These are phyloP conservation scores for Fusarium sp. DNA, from an alignment of 2,329 filamentous ascomycete genomes.

Conservation along the genomic window DNA sequence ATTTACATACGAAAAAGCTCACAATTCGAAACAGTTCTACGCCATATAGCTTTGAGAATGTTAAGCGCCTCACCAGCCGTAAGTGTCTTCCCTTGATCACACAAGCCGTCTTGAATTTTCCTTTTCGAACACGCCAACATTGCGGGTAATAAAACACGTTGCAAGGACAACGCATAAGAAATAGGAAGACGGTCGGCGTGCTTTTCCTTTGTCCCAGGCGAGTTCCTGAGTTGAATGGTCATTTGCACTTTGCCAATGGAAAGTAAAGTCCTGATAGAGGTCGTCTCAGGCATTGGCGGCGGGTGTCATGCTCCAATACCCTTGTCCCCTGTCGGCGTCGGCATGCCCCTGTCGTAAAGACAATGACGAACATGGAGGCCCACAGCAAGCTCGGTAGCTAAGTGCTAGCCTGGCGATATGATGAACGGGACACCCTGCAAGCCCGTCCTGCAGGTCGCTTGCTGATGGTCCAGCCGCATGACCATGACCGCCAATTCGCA, in stretches of 20 bases:
- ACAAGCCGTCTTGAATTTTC: background rate
- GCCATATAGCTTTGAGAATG: conserved; percentile 8
- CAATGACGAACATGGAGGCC: conserved; percentile 49
- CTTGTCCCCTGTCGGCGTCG: conserved; percentile 21
- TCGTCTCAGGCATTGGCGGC: conserved; percentile 25
- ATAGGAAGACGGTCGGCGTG: background rate
- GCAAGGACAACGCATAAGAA: background rate
- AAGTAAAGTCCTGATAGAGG: background rate
- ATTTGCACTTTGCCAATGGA: background rate
- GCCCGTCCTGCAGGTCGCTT: conserved; percentile 37
- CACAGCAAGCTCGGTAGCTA: conserved; percentile 49
- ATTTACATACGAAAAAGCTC: conserved; percentile 10
- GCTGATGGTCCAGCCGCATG: conserved; percentile 37
- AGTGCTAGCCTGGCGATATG: conserved; percentile 44
- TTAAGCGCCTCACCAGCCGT: conserved; percentile 8
- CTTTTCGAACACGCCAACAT: background rate
- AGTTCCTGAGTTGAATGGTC: too few species aligned
- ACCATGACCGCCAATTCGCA: conserved; percentile 41
- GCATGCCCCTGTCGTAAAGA: conserved; percentile 36
- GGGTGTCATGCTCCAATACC: conserved; percentile 27
- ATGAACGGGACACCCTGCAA: conserved; percentile 43
- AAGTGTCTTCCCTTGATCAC: background rate
- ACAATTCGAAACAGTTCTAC: conserved; percentile 9
- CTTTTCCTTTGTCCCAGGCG: background rate
- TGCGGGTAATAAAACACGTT: background rate